Percentiles rank a stretch among this genome's conserved stretches.
Conservation (phyloP, 768 basidiomycete species). For the Lactifluus volemus region DNA sequence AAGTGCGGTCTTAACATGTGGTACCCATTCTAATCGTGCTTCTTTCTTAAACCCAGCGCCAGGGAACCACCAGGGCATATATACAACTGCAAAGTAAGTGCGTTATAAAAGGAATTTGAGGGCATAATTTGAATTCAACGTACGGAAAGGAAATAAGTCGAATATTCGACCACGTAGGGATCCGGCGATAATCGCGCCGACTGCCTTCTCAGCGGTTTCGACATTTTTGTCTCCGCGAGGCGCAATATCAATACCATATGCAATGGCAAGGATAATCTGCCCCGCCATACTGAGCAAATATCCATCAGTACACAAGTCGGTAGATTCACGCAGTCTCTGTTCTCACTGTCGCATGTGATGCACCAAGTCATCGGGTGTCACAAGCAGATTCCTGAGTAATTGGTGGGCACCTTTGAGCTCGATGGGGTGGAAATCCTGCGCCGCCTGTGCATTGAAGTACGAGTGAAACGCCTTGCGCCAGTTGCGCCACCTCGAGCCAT, state of each 20-base stretch:
- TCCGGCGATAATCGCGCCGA: conserved; percentile 1
- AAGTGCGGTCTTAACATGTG: conserved; percentile 11
- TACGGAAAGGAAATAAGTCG: conserved; percentile 2
- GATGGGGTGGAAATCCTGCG: conserved; percentile 4
- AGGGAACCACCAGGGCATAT: conserved; percentile 22
- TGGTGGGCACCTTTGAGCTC: conserved; percentile 20
- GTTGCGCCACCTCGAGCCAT: conserved; percentile 34
- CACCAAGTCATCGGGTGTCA: conserved; percentile 31
- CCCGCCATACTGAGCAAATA: conserved; percentile 3
- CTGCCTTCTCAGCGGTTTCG: conserved; percentile 9
- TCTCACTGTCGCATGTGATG: conserved; percentile 31
- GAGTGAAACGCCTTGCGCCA: conserved; percentile 34
- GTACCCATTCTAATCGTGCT: conserved; percentile 10
- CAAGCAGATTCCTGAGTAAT: conserved; percentile 27
- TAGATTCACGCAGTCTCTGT: no score
- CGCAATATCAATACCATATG: conserved; percentile 13
- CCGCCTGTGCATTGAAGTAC: conserved; percentile 32
- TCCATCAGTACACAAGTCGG: neutral
- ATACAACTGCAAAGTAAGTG: neutral
- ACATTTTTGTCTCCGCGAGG: conserved; percentile 12
- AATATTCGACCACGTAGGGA: conserved; percentile 1
- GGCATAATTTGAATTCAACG: neutral
- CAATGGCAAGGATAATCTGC: conserved; percentile 10
- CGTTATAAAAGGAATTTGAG: no score
- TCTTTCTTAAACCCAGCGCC: conserved; percentile 20